Percentiles rank a stretch among this genome's conserved stretches.
Evolutionary conservation across 306 rosid species (phyloP).

Genomic region (Urtica urens): DNA sequence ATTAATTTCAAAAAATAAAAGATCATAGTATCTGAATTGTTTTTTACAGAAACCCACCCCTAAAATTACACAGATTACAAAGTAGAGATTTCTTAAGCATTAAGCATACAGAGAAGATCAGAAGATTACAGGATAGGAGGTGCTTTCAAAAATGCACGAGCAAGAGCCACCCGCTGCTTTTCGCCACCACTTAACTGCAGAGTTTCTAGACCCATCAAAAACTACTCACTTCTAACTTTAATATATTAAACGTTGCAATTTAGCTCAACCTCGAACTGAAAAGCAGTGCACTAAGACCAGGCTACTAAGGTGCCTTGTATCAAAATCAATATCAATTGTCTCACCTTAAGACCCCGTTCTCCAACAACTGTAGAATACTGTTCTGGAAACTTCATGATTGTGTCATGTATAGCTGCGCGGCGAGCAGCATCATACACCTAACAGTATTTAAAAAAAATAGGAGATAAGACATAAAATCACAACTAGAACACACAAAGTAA

Average conservation of each 20-base stretch:
- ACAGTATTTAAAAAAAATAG: conserved; percentile 1
- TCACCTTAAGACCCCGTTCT: conserved; percentile 97
- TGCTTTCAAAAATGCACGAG: conserved; percentile 91
- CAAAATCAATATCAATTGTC: conserved; percentile 5
- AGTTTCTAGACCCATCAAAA: conserved; percentile 23
- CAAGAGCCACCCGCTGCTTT: conserved; percentile 96
- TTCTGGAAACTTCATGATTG: conserved; percentile 81
- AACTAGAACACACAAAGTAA: conserved; percentile 12
- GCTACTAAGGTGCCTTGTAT: conserved; percentile 1
- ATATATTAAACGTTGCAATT: background rate
- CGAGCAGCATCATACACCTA: conserved; percentile 93
- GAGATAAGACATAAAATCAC: conserved; percentile 9
- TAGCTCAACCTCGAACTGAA: conserved; percentile 2
- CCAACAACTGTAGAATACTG: conserved; percentile 81
- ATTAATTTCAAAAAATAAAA: background rate
- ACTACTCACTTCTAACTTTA: conserved; percentile 11
- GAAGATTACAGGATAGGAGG: conserved; percentile 72
- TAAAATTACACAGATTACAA: no score
- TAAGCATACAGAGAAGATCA: conserved; percentile 6
- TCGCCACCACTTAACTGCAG: conserved; percentile 89
- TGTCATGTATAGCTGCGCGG: conserved; percentile 83
- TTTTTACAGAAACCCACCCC: background rate
- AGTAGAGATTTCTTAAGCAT: no score
- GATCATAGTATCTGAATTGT: background rate
- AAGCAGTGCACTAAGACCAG: conserved; percentile 7